A percentile compares a stretch with the other conserved stretches of the same genome.
Evolutionary conservation across 2,329 filamentous ascomycete genomes (phyloP).

Genomic region (Chaetothyriales sp.): DNA sequence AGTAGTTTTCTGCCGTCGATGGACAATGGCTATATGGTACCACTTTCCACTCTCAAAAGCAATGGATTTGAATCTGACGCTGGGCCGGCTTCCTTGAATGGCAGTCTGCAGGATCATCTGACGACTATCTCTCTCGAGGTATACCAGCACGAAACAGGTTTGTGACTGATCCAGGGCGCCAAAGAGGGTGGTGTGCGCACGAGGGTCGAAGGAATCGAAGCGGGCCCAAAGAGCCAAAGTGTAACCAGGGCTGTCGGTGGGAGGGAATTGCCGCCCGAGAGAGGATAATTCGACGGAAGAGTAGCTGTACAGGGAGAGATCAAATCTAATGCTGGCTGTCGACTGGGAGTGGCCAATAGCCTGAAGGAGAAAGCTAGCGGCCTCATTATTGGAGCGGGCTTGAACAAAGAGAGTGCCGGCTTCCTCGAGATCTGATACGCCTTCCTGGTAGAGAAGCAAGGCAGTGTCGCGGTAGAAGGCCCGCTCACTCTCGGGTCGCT

Average conservation of each 20-base stretch:
- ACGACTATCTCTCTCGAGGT: conserved; percentile 82
- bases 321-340: conserved; percentile 84
- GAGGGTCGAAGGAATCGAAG: conserved; percentile 71
- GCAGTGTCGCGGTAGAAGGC: conserved; percentile 53
- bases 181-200: conserved; percentile 85
- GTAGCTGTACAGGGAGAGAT: conserved; percentile 75
- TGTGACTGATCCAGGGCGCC: conserved; percentile 86
- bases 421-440: conserved; percentile 68
- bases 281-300: conserved; percentile 80
- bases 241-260: conserved; percentile 65
- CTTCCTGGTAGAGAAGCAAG: conserved; percentile 54
- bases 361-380: conserved; percentile 57
- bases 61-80: conserved; percentile 80
- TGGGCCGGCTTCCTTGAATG: conserved; percentile 69
- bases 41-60: conserved; percentile 63
- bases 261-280: conserved; percentile 75
- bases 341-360: conserved; percentile 61
- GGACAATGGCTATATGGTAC: conserved; percentile 89
- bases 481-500: conserved; percentile 43
- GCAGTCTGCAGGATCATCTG: conserved; percentile 96
- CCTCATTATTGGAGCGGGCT: conserved; percentile 37
- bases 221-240: conserved; percentile 82
- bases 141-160: conserved; percentile 84
- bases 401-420: conserved; percentile 60
- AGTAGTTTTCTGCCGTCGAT: conserved; percentile 63